A percentile compares a stretch with the other conserved stretches of the same genome.
These are phyloP conservation scores for Hanseniaspora thailandica DNA, from an alignment of 805 yeast species.

Conservation along the genomic window DNA sequence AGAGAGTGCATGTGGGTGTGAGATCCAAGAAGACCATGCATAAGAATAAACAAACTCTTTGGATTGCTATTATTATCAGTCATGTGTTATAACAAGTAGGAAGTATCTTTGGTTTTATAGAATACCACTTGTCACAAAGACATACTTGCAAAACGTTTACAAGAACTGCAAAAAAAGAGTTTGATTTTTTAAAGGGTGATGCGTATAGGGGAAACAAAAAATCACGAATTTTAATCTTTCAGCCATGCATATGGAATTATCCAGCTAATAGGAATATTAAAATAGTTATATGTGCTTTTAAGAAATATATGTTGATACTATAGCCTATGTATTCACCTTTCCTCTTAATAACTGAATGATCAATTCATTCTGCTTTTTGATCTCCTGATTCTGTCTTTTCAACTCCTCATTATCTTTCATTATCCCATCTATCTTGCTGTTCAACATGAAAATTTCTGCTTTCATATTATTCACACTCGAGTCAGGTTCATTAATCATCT, in stretches of 20 bases:
- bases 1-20: constrained; percentile 44
- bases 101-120: background rate
- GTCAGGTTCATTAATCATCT: background rate
- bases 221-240: no score
- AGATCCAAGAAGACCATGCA: constrained; percentile 74
- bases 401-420: background rate
- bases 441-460: background rate
- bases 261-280: no score
- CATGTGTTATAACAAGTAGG: background rate
- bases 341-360: background rate
- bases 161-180: no score
- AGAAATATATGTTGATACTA: background rate
- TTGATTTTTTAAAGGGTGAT: no score
- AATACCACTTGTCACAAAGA: background rate
- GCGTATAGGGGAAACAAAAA: no score
- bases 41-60: constrained; percentile 53
- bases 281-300: no score
- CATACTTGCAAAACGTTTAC: no score
- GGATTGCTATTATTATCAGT: background rate
- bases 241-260: background rate
- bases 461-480: background rate
- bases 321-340: background rate
- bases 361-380: constrained; percentile 3
- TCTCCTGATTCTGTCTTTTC: background rate
- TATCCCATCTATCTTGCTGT: background rate